Percentiles rank a stretch among this genome's conserved stretches.
Evolutionary conservation across 352 stramenopile genomes (phyloP).

Genomic region (Pythium plurisporium): DNA sequence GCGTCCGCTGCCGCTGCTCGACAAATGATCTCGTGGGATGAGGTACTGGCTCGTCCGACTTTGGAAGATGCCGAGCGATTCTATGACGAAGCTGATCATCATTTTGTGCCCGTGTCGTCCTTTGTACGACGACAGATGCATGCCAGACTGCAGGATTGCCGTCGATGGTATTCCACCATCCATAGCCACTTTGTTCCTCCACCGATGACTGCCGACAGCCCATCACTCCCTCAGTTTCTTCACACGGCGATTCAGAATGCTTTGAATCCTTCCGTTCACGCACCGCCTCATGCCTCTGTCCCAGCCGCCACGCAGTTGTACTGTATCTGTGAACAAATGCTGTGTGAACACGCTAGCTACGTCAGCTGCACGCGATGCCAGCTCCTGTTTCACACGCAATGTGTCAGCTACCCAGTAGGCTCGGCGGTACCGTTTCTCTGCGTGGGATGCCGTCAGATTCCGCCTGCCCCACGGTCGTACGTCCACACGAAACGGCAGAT

Average conservation of each 20-base stretch:
- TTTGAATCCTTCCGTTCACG: neutral
- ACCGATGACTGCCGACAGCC: constrained; percentile 26
- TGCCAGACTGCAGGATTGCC: constrained; percentile 57
- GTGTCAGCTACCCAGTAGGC: constrained; percentile 26
- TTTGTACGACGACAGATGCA: constrained; percentile 61
- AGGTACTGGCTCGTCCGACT: constrained; percentile 26
- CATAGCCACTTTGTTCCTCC: constrained; percentile 53
- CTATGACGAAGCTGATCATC: constrained; percentile 43
- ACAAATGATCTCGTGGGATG: constrained; percentile 14
- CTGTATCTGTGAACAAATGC: constrained; percentile 70
- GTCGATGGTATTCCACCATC: constrained; percentile 51
- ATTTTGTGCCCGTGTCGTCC: constrained; percentile 59
- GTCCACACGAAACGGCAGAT: constrained; percentile 8
- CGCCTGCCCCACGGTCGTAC: constrained; percentile 3
- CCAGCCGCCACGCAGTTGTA: constrained; percentile 32
- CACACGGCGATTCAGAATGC: constrained; percentile 32
- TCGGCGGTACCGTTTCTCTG: constrained; percentile 21
- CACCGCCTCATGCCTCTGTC: neutral
- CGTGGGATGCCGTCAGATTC: constrained; percentile 11
- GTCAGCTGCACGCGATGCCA: constrained; percentile 49
- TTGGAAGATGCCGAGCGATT: constrained; percentile 50
- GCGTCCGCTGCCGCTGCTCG: neutral
- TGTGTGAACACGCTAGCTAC: constrained; percentile 44
- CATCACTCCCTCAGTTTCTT: constrained; percentile 41
- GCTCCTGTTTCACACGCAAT: constrained; percentile 54